Conservation (phyloP, 495 filamentous ascomycete genomes). For the Tuber indicum region DNA sequence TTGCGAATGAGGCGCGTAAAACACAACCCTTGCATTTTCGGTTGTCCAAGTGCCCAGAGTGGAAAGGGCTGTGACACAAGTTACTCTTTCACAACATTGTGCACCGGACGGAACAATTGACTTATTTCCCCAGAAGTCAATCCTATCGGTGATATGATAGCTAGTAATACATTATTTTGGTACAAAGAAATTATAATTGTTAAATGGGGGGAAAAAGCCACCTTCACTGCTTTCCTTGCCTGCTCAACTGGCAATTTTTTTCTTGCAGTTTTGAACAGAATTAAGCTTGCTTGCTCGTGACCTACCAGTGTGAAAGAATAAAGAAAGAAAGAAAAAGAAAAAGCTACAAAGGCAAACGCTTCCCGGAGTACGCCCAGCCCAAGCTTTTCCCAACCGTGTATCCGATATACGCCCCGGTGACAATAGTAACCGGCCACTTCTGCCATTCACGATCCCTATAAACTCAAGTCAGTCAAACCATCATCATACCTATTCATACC, state of each 20-base stretch:
- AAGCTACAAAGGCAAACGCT: slow-evolving; percentile 53
- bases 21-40: not conserved
- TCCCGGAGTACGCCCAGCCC: slow-evolving; percentile 59
- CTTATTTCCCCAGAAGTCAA: not conserved
- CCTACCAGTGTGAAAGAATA: not conserved
- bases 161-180: not conserved
- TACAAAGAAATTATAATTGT: not conserved
- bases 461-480: slow-evolving; percentile 12
- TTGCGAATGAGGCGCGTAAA: slow-evolving; percentile 2
- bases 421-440: slow-evolving; percentile 89
- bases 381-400: slow-evolving; percentile 57
- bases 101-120: not conserved
- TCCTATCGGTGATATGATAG: not conserved
- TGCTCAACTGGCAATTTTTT: not conserved
- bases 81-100: not conserved
- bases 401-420: slow-evolving; percentile 64
- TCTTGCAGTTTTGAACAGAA: not conserved
- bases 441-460: slow-evolving; percentile 86
- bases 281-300: not conserved
- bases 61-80: not conserved
- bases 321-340: not conserved
- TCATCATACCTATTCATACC: not conserved
- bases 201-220: not conserved
- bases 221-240: not conserved
- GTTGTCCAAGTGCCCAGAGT: not conserved